A percentile compares a stretch with the other conserved stretches of the same genome.
Evolutionary conservation across 306 rosid species (phyloP).

Genomic region (Acacia crassicarpa): DNA sequence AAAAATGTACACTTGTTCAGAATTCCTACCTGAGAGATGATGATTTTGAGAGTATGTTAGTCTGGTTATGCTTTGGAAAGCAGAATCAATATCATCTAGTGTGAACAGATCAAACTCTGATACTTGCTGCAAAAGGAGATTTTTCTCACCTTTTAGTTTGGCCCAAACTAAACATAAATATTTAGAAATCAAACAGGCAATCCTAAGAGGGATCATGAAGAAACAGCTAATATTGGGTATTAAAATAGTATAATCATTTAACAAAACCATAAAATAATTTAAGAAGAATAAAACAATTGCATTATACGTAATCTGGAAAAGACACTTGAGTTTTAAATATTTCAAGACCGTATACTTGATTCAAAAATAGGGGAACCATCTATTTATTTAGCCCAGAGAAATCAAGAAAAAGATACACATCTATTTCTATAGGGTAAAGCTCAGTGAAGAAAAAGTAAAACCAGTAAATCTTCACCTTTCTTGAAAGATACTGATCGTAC

Average conservation of each 20-base stretch:
- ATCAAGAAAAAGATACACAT: background rate
- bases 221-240: background rate
- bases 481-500: conserved; percentile 85
- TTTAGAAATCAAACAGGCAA: background rate
- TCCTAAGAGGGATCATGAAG: background rate
- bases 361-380: background rate
- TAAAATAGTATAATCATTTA: background rate
- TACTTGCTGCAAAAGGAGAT: conserved; percentile 75
- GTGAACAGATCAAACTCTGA: conserved; percentile 89
- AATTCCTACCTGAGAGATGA: conserved; percentile 71
- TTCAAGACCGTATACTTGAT: background rate
- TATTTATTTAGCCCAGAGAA: background rate
- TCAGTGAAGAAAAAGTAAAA: background rate
- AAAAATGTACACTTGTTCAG: background rate
- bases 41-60: conserved; percentile 94
- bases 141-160: conserved; percentile 24
- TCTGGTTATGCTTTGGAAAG: conserved; percentile 81
- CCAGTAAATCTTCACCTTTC: conserved; percentile 60
- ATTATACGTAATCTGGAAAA: background rate
- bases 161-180: conserved; percentile 1
- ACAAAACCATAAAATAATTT: too few relatives aligned
- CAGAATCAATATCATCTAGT: conserved; percentile 88
- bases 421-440: background rate
- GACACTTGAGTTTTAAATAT: background rate
- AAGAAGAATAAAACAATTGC: background rate